These are phyloP conservation scores for Ustilago cynodontis DNA, from an alignment of 1,284 basidiomycete genomes.

Conservation along the genomic window DNA sequence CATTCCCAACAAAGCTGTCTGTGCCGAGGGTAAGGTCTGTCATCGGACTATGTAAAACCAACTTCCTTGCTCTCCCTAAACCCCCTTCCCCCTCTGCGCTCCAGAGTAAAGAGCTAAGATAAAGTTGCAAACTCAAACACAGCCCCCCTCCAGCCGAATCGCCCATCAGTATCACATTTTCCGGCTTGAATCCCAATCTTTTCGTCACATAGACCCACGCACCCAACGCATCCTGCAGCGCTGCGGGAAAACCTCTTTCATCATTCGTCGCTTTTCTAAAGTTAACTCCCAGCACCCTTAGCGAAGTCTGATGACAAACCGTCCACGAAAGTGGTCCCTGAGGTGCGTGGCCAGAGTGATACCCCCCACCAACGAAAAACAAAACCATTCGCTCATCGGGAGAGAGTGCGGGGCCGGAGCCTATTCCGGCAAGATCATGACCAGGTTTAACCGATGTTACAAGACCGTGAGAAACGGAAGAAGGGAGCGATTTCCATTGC, in stretches of 20 bases:
- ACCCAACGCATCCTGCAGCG: slow-evolving; percentile 36
- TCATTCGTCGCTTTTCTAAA: slow-evolving; percentile 36
- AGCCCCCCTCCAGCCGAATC: slow-evolving; percentile 33
- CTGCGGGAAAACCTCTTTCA: slow-evolving; percentile 17
- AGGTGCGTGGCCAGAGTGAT: slow-evolving; percentile 27
- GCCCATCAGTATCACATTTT: slow-evolving; percentile 43
- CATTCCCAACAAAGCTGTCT: slow-evolving; percentile 10
- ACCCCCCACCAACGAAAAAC: slow-evolving; percentile 45
- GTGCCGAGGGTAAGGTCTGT: slow-evolving; percentile 27
- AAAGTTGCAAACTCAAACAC: slow-evolving; percentile 26
- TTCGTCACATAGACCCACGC: slow-evolving; percentile 45
- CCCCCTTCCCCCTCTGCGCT: not conserved
- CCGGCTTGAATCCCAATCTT: slow-evolving; percentile 18
- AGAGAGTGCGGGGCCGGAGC: slow-evolving; percentile 19
- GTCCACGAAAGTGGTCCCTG: slow-evolving; percentile 33
- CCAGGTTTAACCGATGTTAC: slow-evolving; percentile 39
- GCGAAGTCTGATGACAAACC: slow-evolving; percentile 33
- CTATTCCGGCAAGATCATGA: slow-evolving; percentile 26
- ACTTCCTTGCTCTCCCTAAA: slow-evolving; percentile 21
- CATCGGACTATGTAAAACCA: slow-evolving; percentile 38
- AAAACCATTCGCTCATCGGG: slow-evolving; percentile 30
- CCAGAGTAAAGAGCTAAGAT: slow-evolving; percentile 29
- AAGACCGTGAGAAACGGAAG: slow-evolving; percentile 13
- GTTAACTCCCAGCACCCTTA: slow-evolving; percentile 40
- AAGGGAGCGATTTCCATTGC: slow-evolving; percentile 36